Evolutionary conservation across 139 green algal species (phyloP).

Genomic region (Spirogloea muscicola): DNA sequence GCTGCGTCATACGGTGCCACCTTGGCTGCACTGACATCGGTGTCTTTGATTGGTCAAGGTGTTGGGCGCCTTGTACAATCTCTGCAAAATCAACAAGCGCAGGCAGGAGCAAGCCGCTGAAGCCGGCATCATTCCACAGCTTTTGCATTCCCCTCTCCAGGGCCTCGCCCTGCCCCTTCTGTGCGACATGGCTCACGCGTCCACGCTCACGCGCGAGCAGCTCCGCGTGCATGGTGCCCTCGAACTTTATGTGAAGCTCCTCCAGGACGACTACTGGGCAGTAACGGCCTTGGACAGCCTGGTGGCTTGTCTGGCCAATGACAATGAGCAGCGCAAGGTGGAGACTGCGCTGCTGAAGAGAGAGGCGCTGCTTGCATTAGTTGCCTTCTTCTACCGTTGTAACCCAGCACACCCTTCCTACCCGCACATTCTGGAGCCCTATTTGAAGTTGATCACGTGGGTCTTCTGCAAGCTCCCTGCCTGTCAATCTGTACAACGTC

Average conservation of each 20-base stretch:
- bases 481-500: too few species aligned
- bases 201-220: slow-evolving; percentile 25
- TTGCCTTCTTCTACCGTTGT: slow-evolving; percentile 33
- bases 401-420: background rate
- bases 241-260: slow-evolving; percentile 45
- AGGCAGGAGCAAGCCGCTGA: slow-evolving; percentile 49
- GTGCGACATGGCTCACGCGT: slow-evolving; percentile 44
- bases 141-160: slow-evolving; percentile 27
- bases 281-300: slow-evolving; percentile 36
- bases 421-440: slow-evolving; percentile 25
- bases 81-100: slow-evolving; percentile 47
- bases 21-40: background rate
- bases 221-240: slow-evolving; percentile 38
- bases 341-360: slow-evolving; percentile 34
- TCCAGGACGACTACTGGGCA: slow-evolving; percentile 29
- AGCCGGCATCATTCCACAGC: slow-evolving; percentile 28
- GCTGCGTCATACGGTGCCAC: too few species aligned
- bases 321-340: slow-evolving; percentile 38
- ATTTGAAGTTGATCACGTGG: slow-evolving; percentile 41
- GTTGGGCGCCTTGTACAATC: slow-evolving; percentile 47
- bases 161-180: slow-evolving; percentile 48
- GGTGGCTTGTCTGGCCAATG: slow-evolving; percentile 31
- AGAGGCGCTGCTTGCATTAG: slow-evolving; percentile 19
- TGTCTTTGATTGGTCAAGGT: background rate
- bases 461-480: too few species aligned